Evolutionary conservation across 177 flowering plant species (phyloP), one percentile per base, ranked within the genome.

Genomic region (Vitis hybrid): DNA sequence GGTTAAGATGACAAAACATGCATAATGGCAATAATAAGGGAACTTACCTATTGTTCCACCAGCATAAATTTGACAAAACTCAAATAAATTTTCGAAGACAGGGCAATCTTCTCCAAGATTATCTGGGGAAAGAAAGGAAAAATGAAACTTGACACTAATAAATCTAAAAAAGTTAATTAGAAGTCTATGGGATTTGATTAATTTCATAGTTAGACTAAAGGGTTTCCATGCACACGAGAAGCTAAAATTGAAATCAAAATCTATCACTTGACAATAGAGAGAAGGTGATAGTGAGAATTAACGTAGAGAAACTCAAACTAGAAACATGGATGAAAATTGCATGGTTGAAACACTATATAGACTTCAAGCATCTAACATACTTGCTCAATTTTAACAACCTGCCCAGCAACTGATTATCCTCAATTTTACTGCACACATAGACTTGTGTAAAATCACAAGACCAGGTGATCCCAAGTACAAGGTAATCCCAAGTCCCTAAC

Each of bases 91-190:
- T 10, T 94, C 97, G 77, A 94, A 94, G 66, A 94, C 94, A 51
- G 98, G 98, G 84, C 97, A 93, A 78, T 93, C 97, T 75, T 89
- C 98, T 70, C 98, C 98, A 71, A 93, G 97, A 76, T 88, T 94
- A 87, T 88, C 97, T 92, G 82, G 34, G 68, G 19, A 67, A 58
- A 67, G 72, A n/a, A 49, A 63, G 2, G 23, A 15, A 14, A 30
- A n/a, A 61, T 6, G 30, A 26, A 26, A 26, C 30, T 26, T 26
- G 30, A 26, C 30, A 26, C 30, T 26, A 26, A 26, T 26, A 26
- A 26, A 26, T 26, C 30, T 26, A 26, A 26, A 26, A 26, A 26
- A 26, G 30, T 26, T 26, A 26, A 26, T 26, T 26, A 26, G 30
- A 26, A 26, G 30, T 26, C 30, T 26, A 26, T 26, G 30, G 30